Base-by-base conservation (phyloP, 2,329 filamentous ascomycete species). In the Zasmidium citrigriseum region DNA sequence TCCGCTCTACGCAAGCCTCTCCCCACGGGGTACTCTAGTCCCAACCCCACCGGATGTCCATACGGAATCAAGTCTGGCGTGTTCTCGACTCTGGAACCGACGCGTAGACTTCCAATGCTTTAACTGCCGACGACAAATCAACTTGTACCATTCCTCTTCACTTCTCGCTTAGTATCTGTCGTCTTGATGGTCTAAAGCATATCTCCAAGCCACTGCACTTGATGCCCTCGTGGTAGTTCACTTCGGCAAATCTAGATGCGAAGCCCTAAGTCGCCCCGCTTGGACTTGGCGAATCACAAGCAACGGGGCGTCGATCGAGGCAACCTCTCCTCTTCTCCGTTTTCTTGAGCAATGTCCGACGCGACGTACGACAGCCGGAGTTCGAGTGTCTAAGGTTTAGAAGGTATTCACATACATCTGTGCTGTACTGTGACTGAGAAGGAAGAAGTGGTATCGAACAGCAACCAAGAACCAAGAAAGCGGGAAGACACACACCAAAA, bases 191-290 rank as follows among this genome's bases (percentile, higher is more conserved):
- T n/a, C 14, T 4, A 41, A 41, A 41, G 34, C 18, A n/a, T 41
- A 41, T n/a, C 14, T 4, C 12, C 34, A 9, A 41, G 34, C 34
- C 34, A 41, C 34, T 41, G 34, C 34, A n/a, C 5, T 41, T 41
- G 4, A 4, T 10, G 4, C 4, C 7, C 20, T 41, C 25, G 41
- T 38, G 46, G 52, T 21, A 55, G 34, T 18, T 47, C 21, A 9
- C 34, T 22, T 55, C 27, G 45, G 52, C 45, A 55, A 29, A 46
- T 55, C 29, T 45, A 25, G n/a, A 55, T 21, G 45, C 52, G 52
- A 48, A 47, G 45, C 52, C 52, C 44, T 54, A 54, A 54, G 21
- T 49, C 46, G 25, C 34, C 34, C 34, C 46, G 21, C 22, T 49
- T 11, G 7, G 46, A 23, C 5, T 14, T 29, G 23, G 22, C 46